phyloP scores from a whole-genome alignment of 371 early-diverging fungal genomes.

The Actinomortierella wolfii region DNA sequence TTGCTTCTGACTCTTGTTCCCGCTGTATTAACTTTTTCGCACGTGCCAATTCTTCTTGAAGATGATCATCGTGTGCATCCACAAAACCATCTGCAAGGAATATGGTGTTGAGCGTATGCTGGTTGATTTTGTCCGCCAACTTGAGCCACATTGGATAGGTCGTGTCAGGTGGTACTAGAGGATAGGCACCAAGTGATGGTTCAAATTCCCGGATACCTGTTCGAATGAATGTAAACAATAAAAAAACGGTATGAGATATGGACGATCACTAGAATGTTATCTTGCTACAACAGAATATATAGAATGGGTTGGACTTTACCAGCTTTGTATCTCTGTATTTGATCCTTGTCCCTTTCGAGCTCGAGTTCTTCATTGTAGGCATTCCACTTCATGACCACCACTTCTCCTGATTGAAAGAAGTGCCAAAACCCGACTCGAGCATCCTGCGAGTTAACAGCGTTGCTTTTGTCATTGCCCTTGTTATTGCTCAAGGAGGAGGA shows the following conservation, averaged over 20 bases:
- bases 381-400: conserved; percentile 46
- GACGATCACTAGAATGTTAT: background rate
- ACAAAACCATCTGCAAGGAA: conserved; percentile 66
- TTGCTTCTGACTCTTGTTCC: conserved; percentile 16
- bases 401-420: conserved; percentile 39
- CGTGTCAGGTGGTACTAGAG: conserved; percentile 63
- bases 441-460: conserved; percentile 8
- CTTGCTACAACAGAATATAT: background rate
- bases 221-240: background rate
- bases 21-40: conserved; percentile 28
- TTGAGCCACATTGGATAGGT: conserved; percentile 75
- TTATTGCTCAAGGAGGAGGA: background rate
- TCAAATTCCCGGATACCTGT: conserved; percentile 84
- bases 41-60: conserved; percentile 40
- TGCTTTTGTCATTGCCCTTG: background rate
- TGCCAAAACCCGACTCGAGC: conserved; percentile 45
- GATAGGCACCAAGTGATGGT: conserved; percentile 86
- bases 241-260: background rate
- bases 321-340: conserved; percentile 51
- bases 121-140: conserved; percentile 69
- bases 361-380: conserved; percentile 46
- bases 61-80: conserved; percentile 51
- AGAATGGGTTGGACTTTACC: conserved; percentile 31
- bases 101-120: conserved; percentile 57
- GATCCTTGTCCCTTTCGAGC: conserved; percentile 45